Evolutionary conservation across 2,329 filamentous ascomycete genomes (phyloP).

Genomic region (Pochonia chlamydosporia): DNA sequence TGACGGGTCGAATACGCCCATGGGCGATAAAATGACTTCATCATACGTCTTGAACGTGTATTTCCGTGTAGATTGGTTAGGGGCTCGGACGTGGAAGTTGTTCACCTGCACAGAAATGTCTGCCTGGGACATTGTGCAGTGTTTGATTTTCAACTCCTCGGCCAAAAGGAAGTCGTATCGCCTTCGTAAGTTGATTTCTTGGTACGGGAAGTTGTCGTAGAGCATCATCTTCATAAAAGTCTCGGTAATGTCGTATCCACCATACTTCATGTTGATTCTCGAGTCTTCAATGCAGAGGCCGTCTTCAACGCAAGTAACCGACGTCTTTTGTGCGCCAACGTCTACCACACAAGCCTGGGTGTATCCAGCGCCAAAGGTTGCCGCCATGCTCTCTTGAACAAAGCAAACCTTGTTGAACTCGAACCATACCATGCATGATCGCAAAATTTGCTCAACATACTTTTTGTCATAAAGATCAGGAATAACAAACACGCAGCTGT

Average conservation of each 20-base stretch:
- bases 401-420: constrained; percentile 87
- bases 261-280: constrained; percentile 89
- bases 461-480: constrained; percentile 94
- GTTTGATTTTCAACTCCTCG: constrained; percentile 91
- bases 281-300: constrained; percentile 94
- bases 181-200: constrained; percentile 84
- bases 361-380: constrained; percentile 91
- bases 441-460: constrained; percentile 79
- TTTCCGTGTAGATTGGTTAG: constrained; percentile 83
- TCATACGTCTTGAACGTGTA: constrained; percentile 97
- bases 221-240: constrained; percentile 98
- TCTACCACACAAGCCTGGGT: constrained; percentile 93
- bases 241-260: constrained; percentile 87
- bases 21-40: constrained; percentile 86
- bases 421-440: constrained; percentile 83
- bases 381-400: constrained; percentile 92
- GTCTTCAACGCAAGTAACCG: constrained; percentile 94
- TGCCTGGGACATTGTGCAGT: constrained; percentile 84
- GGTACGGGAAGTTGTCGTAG: constrained; percentile 90
- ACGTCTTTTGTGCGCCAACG: constrained; percentile 94
- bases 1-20: constrained; percentile 86
- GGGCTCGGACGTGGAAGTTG: constrained; percentile 85
- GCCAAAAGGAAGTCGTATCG: constrained; percentile 90
- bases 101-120: constrained; percentile 83
- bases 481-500: constrained; percentile 95